Conservation (phyloP, 1,284 basidiomycete species). For the Exsudoporus floridanus region DNA sequence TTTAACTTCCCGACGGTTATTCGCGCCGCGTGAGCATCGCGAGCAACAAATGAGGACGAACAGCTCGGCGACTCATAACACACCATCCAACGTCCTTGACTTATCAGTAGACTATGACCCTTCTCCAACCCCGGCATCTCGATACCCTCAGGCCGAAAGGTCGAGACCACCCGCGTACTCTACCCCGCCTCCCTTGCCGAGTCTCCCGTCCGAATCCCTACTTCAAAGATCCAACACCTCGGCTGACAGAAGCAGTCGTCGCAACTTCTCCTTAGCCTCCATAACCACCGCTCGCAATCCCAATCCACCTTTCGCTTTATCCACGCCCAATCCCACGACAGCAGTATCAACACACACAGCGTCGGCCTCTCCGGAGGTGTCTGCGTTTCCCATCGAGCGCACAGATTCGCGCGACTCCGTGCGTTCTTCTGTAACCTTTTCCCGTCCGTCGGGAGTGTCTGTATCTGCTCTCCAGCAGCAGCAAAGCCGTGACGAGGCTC, state of each 20-base stretch:
- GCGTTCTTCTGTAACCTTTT: constrained; percentile 55
- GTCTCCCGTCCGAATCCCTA: constrained; percentile 56
- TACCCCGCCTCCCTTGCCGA: constrained; percentile 58
- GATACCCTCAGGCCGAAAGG: constrained; percentile 39
- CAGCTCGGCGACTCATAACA: constrained; percentile 28
- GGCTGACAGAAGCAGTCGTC: constrained; percentile 38
- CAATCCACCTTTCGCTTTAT: constrained; percentile 43
- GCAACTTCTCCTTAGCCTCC: constrained; percentile 50
- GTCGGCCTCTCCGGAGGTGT: constrained; percentile 44
- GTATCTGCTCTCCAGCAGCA: constrained; percentile 56
- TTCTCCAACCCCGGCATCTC: constrained; percentile 60
- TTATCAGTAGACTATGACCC: constrained; percentile 58
- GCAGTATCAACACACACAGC: constrained; percentile 67
- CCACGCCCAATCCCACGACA: constrained; percentile 62
- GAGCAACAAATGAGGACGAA: constrained; percentile 35
- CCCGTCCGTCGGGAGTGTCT: constrained; percentile 56
- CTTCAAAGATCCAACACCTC: constrained; percentile 34
- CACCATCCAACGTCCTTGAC: constrained; percentile 34
- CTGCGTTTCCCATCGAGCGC: constrained; percentile 43
- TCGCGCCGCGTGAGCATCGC: constrained; percentile 52
- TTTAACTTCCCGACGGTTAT: constrained; percentile 46
- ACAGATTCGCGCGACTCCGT: constrained; percentile 46
- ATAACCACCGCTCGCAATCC: constrained; percentile 53
- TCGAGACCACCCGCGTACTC: constrained; percentile 44
- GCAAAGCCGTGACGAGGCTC: constrained; percentile 43